phyloP scores from a whole-genome alignment of 1,284 basidiomycete species.

The Cryptococcus sp. region DNA sequence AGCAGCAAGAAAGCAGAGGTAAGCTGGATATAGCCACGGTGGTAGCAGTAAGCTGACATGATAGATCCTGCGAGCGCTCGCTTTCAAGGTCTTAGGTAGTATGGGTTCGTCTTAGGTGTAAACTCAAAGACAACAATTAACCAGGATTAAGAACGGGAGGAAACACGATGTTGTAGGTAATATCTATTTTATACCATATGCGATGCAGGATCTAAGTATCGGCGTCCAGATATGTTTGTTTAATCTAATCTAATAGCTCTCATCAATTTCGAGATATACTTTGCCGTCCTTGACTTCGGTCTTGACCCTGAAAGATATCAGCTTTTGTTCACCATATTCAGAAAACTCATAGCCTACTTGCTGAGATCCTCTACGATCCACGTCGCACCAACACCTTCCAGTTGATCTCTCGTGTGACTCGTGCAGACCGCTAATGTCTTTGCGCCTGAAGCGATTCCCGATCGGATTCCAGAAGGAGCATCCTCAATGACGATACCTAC shows the following conservation, averaged over 20 bases:
- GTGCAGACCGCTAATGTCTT: conserved; percentile 73
- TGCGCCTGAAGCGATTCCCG: conserved; percentile 69
- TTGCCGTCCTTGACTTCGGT: not conserved
- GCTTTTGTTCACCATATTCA: not conserved
- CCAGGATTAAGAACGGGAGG: too few species aligned
- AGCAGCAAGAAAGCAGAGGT: conserved; percentile 83
- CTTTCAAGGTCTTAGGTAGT: conserved; percentile 77
- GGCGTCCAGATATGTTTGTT: not conserved
- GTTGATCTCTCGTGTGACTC: conserved; percentile 62
- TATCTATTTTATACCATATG: too few species aligned
- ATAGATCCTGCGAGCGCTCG: conserved; percentile 79
- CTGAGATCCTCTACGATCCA: conserved; percentile 46
- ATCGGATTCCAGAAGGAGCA: conserved; percentile 68
- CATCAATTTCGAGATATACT: conserved; percentile 9
- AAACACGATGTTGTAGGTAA: too few species aligned
- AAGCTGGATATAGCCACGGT: too few species aligned
- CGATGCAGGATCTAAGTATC: too few species aligned
- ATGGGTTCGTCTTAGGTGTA: conserved; percentile 15
- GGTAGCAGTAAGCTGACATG: not conserved
- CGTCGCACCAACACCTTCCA: conserved; percentile 50
- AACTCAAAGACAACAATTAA: too few species aligned
- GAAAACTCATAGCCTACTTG: not conserved
- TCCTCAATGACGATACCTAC: conserved; percentile 76
- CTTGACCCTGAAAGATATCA: conserved; percentile 2
- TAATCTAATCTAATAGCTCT: not conserved